Evolutionary conservation across 768 basidiomycete genomes (phyloP).

Genomic region (Rhodosporidiobolus sp.): DNA sequence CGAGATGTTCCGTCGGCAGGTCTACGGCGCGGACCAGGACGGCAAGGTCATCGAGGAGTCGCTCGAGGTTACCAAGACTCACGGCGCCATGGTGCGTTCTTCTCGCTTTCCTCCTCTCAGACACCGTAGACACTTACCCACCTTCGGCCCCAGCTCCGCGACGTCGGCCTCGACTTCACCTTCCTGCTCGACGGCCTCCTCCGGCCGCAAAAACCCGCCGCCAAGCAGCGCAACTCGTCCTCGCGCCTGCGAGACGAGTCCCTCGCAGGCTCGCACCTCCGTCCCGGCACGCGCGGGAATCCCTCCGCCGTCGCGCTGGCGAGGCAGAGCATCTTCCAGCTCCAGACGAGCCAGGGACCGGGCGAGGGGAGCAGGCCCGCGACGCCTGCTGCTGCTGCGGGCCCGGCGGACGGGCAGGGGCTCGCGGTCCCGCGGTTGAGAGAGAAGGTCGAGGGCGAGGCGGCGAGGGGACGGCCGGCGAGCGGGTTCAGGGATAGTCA

Average conservation of each 20-base stretch:
- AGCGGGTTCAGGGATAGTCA: neutral
- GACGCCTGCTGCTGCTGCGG: too few relatives aligned
- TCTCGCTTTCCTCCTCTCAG: neutral
- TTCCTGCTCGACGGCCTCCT: constrained; percentile 66
- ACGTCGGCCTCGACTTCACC: constrained; percentile 90
- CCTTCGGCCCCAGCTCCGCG: constrained; percentile 67
- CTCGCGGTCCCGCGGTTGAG: neutral
- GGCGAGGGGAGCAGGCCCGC: neutral
- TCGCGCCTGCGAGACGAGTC: constrained; percentile 12
- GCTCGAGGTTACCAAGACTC: constrained; percentile 67
- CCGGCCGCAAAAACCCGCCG: constrained; percentile 10
- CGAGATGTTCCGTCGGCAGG: constrained; percentile 82
- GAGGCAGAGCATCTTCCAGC: constrained; percentile 27
- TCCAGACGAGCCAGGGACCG: neutral
- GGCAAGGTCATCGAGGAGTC: constrained; percentile 69
- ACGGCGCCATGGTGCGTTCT: constrained; percentile 71
- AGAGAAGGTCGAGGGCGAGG: neutral
- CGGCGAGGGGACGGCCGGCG: neutral
- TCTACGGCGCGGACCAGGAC: constrained; percentile 66
- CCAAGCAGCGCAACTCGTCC: constrained; percentile 4
- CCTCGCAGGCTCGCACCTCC: constrained; percentile 6
- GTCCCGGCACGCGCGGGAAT: neutral
- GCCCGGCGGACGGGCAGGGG: neutral
- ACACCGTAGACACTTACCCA: neutral
- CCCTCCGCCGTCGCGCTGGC: constrained; percentile 32